Percentiles rank a stretch among this genome's conserved stretches.
Evolutionary conservation across 352 stramenopile species (phyloP).

Genomic region (Phytophthora melonis): DNA sequence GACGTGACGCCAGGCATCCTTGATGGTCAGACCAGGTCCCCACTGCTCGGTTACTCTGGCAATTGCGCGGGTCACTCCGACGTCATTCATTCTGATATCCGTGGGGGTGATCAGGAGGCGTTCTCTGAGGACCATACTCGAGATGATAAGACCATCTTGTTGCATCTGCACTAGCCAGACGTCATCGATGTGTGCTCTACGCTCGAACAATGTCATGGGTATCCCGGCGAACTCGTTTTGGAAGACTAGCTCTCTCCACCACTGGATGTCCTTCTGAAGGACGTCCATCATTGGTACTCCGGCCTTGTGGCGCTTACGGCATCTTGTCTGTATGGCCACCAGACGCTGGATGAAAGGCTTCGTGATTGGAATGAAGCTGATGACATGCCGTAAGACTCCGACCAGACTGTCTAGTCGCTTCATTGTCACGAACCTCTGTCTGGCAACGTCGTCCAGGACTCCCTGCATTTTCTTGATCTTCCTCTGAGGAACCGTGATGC

Average conservation of each 20-base stretch:
- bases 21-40: background rate
- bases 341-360: slow-evolving; percentile 1
- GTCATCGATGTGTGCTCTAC: background rate
- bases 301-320: background rate
- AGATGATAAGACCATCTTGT: background rate
- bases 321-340: background rate
- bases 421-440: background rate
- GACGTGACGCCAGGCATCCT: slow-evolving; percentile 13
- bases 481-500: background rate
- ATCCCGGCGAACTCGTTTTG: background rate
- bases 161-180: background rate
- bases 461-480: background rate
- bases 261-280: background rate
- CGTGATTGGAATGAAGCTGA: background rate
- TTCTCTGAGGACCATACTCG: background rate
- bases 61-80: background rate
- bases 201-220: background rate
- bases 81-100: background rate
- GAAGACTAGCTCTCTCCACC: background rate
- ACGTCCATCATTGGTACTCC: background rate
- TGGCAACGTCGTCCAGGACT: background rate
- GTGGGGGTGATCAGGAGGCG: background rate
- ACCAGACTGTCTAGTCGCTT: background rate
- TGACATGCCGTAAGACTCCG: background rate
- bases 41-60: background rate